These are phyloP conservation scores for Pachyrhizus erosus DNA, from an alignment of 306 rosid genomes.

Conservation along the genomic window DNA sequence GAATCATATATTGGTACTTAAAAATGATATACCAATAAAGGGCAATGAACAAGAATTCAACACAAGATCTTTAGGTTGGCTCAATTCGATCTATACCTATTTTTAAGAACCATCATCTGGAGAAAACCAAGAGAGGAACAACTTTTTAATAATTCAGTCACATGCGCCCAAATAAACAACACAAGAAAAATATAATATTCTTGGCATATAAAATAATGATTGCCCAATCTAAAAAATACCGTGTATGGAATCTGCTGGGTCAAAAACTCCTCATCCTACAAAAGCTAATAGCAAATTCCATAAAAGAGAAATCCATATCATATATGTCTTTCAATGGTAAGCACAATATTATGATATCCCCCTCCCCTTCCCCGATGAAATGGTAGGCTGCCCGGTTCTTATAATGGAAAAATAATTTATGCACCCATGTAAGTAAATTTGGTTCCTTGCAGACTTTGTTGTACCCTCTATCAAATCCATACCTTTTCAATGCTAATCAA, in stretches of 20 bases:
- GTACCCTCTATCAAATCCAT: conserved; percentile 42
- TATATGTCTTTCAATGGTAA: not conserved
- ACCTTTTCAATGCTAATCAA: conserved; percentile 61
- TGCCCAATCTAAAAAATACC: not conserved
- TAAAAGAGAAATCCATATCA: conserved; percentile 7
- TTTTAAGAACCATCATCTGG: not conserved
- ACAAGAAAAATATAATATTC: not conserved
- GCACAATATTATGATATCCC: not conserved
- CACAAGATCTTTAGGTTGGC: not conserved
- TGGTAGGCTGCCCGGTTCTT: conserved; percentile 15
- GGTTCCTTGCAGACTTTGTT: conserved; percentile 35
- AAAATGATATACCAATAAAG: not conserved
- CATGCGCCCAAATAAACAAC: not conserved
- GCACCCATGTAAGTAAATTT: conserved; percentile 22
- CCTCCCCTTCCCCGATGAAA: not conserved
- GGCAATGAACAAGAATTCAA: not conserved
- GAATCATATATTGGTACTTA: not conserved
- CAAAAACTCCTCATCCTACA: conserved; percentile 5
- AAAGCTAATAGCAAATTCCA: conserved; percentile 19
- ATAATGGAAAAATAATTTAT: conserved; percentile 15
- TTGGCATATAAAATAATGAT: not conserved
- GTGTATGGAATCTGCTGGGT: not conserved
- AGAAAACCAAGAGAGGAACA: not conserved
- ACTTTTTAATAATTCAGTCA: not conserved
- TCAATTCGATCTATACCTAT: not conserved